Base-by-base conservation (phyloP, 2,329 filamentous ascomycete genomes). In the Cordyceps cateniannulata region DNA sequence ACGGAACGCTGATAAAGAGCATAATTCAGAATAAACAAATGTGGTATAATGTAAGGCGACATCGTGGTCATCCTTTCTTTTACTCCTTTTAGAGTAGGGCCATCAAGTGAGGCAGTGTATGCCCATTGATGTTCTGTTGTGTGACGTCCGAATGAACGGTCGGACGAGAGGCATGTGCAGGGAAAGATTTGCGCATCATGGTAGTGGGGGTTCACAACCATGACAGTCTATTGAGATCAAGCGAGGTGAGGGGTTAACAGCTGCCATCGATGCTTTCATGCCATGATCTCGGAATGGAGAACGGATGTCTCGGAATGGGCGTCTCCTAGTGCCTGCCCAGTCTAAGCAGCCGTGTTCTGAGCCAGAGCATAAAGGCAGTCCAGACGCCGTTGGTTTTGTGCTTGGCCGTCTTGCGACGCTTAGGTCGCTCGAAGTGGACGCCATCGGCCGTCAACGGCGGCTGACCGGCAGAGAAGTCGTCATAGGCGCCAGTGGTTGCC, bases 301-400 rank as follows among this genome's bases (percentile, higher is more conserved):
- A n/a, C 22, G 38, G 48, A 25, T 45, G 38, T 44, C 57, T 59
- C 38, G 58, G 27, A 20, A 45, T 29, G 55, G 53, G 61, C 42
- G 47, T 18, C 40, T 59, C 63, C 72, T 75, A 76, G 65, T 73
- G 73, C 66, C 72, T 70, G 55, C 74, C 74, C 61, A 77, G 66
- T 70, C 75, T 76, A 62, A 77, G 69, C 61, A 77, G 66, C 59
- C 75, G 71, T n/a, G 85, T 87, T 62, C 84, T 77, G 27, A 88
- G 69, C 85, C 85, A 88, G 60, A 88, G 76, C 55, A 87, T 76
- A 66, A 88, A 86, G 24, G 79, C 79, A 8, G 81, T 85, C 84
- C 85, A 88, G 44, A 83, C 79, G 63, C 81, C 77, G 63, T 83
- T 82, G 1, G 84, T 87, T 73, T 81, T 84, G 65, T 77, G 79